phyloP scores from a whole-genome alignment of 768 basidiomycete genomes.

The Termitomyces sp. region DNA sequence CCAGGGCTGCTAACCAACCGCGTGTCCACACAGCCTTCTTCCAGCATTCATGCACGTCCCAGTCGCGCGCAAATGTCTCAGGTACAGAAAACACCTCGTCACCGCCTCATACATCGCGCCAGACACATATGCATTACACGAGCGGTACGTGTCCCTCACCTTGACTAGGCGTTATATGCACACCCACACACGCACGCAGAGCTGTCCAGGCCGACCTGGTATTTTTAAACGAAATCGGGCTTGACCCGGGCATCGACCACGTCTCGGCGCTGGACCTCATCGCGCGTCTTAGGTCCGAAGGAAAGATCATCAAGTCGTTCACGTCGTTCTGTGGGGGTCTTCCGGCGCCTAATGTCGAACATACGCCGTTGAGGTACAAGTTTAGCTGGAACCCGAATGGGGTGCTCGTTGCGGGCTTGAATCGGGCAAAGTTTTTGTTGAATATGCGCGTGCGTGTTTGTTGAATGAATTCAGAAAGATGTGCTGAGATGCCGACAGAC shows the following conservation, averaged over 20 bases:
- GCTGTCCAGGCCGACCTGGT: slow-evolving; percentile 62
- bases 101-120: slow-evolving; percentile 90
- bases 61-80: slow-evolving; percentile 73
- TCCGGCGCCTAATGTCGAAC: slow-evolving; percentile 66
- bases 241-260: slow-evolving; percentile 90
- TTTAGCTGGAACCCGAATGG: slow-evolving; percentile 93
- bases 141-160: too few species aligned
- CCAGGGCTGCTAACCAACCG: background rate
- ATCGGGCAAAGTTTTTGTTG: slow-evolving; percentile 66
- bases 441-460: slow-evolving; percentile 41
- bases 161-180: too few species aligned
- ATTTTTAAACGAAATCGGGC: slow-evolving; percentile 84
- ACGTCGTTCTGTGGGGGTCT: slow-evolving; percentile 92
- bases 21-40: slow-evolving; percentile 53
- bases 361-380: slow-evolving; percentile 82
- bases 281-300: slow-evolving; percentile 41
- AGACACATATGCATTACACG: slow-evolving; percentile 65
- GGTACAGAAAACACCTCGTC: slow-evolving; percentile 68
- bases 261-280: slow-evolving; percentile 79
- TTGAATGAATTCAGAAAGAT: background rate
- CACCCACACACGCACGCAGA: too few species aligned
- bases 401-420: slow-evolving; percentile 76
- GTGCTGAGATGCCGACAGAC: slow-evolving; percentile 27
- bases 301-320: slow-evolving; percentile 65
- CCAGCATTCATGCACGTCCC: slow-evolving; percentile 71